Evolutionary conservation across 2,329 filamentous ascomycete genomes (phyloP).

Genomic region (Aphanocladium album): DNA sequence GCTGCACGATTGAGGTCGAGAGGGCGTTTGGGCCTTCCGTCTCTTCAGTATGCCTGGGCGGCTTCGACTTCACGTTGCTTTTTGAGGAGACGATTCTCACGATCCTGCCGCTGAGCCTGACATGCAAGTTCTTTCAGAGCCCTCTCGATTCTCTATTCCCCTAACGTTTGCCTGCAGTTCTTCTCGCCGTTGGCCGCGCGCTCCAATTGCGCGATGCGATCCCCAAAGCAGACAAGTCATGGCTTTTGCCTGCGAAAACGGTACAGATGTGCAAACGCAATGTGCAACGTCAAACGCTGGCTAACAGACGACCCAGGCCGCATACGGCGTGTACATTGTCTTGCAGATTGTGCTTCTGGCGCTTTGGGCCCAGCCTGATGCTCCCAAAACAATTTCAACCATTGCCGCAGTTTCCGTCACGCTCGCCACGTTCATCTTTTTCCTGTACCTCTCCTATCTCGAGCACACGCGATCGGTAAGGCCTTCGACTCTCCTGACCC

Average conservation of each 20-base stretch:
- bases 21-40: conserved; percentile 18
- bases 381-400: conserved; percentile 17
- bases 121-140: conserved; percentile 11
- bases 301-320: not conserved
- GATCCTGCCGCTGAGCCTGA: conserved; percentile 18
- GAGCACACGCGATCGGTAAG: conserved; percentile 28
- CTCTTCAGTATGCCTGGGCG: conserved; percentile 18
- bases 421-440: conserved; percentile 15
- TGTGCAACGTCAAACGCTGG: not conserved
- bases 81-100: conserved; percentile 24
- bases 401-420: conserved; percentile 15
- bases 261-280: not conserved
- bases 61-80: conserved; percentile 26
- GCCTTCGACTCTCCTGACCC: conserved; percentile 27
- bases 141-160: not conserved
- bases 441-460: conserved; percentile 23
- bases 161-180: not conserved
- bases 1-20: conserved; percentile 7
- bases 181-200: not conserved
- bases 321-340: conserved; percentile 3
- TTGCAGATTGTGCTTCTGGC: conserved; percentile 16
- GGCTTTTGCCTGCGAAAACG: conserved; percentile 1
- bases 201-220: conserved; percentile 13
- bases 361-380: conserved; percentile 16
- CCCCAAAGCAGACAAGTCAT: conserved; percentile 4